Evolutionary conservation across 257 asterid genomes (phyloP).

Genomic region (Datura wrightii): DNA sequence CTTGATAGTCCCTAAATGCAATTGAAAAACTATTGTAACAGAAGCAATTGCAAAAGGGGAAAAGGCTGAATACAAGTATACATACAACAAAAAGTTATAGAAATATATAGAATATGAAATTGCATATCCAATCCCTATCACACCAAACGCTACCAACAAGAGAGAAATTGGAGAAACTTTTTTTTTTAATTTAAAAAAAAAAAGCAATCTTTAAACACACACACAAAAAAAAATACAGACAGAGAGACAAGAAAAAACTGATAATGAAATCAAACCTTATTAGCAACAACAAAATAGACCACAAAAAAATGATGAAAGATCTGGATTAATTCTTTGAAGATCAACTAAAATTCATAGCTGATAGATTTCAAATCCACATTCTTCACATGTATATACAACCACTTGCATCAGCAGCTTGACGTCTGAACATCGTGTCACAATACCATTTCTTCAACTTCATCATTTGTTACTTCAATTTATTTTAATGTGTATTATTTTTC

Average conservation of each 20-base stretch:
- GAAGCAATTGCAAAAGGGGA: slow-evolving; percentile 20
- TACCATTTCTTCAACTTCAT: no score
- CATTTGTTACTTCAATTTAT: no score
- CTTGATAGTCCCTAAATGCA: neutral
- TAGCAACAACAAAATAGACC: slow-evolving; percentile 7
- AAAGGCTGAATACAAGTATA: slow-evolving; percentile 17
- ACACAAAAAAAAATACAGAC: neutral
- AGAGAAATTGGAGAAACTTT: neutral
- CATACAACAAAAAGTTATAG: neutral
- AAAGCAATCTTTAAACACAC: slow-evolving; percentile 24
- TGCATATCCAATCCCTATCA: neutral
- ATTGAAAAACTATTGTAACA: neutral
- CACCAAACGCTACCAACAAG: slow-evolving; percentile 37
- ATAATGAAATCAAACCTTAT: slow-evolving; percentile 34
- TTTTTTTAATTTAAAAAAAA: neutral
- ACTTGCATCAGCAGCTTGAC: no score
- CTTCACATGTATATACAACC: no score
- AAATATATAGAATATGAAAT: neutral
- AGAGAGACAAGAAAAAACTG: neutral
- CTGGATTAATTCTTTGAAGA: slow-evolving; percentile 29
- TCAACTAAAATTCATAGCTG: neutral
- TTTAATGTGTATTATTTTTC: no score
- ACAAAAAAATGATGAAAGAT: slow-evolving; percentile 26
- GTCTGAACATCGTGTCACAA: no score
- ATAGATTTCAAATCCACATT: no score